Evolutionary conservation across 148 eudicot species (phyloP), one percentile per base, ranked within the genome.

Genomic region (Dianthus caryophyllus): DNA sequence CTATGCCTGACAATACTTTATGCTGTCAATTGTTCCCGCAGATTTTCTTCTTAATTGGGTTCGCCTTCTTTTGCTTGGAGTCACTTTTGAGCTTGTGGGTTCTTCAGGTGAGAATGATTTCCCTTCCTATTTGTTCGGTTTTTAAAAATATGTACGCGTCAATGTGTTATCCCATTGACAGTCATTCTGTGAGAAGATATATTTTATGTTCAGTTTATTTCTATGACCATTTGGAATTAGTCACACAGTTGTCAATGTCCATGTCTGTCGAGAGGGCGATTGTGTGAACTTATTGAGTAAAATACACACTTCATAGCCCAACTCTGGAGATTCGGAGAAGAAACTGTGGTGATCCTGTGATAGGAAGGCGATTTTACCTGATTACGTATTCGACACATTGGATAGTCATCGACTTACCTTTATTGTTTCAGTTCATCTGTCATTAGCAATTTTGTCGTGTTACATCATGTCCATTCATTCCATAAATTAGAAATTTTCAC

Each of bases 1-100:
- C 36, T 31, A 31, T n/a, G 44, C 21, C 65, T 57, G 81, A 82
- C 24, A 76, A 49, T 52, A 44, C 64, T 24, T 48, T 53, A 16
- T 53, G 61, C 0, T 56, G 29, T 68, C 64, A 22, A 24, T 67
- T 74, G 73, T 27, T 43, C 14, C 36, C 79, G 78, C 84, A 94
- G 99, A 75, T 94, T 72, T 88, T 94, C 84, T 94, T 86, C 82
- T 71, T 94, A 58, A 64, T 94, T 70, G 97, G 99, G 51, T 94
- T 94, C 75, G 97, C 63, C 60, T 75, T 90, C 56, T 94, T 94
- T 72, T 90, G 97, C 86, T 79, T 94, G 72, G 99, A 94, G 68
- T 20, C 92, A 69, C 87, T 94, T 64, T 76, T 94, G 72, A 94
- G 98, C 90, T 79, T 94, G 79, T 94, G 97, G 99, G 97, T 94